Conservation (phyloP, 2,329 filamentous ascomycete genomes). For the Cladophialophora bantiana region DNA sequence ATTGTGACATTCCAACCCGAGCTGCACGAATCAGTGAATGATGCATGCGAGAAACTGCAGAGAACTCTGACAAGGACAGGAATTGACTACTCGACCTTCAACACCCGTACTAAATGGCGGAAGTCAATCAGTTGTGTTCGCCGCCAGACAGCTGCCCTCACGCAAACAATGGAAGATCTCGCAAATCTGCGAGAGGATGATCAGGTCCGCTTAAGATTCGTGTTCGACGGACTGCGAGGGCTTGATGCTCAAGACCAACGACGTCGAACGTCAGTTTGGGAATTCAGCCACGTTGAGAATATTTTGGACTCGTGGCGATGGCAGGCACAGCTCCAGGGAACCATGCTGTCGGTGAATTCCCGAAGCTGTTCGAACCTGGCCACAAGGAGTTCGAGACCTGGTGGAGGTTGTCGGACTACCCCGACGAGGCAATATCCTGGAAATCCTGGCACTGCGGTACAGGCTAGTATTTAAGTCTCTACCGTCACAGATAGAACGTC, state of each 20-base stretch:
- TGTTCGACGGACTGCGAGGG: background rate
- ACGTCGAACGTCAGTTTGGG: background rate
- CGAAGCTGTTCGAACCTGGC: background rate
- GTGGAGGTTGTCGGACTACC: no score
- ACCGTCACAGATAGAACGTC: no score
- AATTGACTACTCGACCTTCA: background rate
- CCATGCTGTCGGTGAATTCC: background rate
- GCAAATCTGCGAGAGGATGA: background rate
- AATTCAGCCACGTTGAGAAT: background rate
- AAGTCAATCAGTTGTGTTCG: background rate
- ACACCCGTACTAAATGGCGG: background rate
- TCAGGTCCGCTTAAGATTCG: background rate
- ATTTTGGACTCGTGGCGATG: background rate
- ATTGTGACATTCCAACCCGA: background rate
- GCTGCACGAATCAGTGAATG: background rate
- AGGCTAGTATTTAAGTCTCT: no score
- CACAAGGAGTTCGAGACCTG: no score
- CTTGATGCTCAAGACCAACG: background rate
- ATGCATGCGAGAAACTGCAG: background rate
- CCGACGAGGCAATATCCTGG: no score
- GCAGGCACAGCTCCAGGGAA: background rate
- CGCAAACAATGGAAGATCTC: background rate
- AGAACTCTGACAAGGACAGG: background rate
- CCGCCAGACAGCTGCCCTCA: background rate
- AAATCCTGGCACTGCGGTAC: no score